Evolutionary conservation across 345 rosid genomes (phyloP).

Genomic region (Melaleuca alternifolia): DNA sequence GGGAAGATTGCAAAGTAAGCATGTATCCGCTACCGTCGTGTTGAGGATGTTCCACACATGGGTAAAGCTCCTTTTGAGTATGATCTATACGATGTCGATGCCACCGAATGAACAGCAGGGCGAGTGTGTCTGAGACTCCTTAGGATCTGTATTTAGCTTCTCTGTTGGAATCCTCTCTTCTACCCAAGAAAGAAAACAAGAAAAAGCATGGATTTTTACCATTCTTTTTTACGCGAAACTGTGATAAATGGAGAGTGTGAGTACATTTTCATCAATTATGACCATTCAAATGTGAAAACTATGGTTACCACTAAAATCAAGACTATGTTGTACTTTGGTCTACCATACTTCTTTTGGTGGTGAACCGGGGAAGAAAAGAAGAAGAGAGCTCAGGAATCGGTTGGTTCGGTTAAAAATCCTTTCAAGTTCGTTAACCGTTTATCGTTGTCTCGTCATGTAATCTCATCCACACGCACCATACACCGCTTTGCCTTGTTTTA

Average conservation of each 20-base stretch:
- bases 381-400: background rate
- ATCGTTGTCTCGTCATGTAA: background rate
- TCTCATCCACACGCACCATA: background rate
- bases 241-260: too few relatives aligned
- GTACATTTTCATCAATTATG: too few relatives aligned
- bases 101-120: background rate
- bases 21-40: background rate
- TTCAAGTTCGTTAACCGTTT: background rate
- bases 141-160: background rate
- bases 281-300: too few relatives aligned
- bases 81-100: background rate
- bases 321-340: too few relatives aligned
- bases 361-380: too few relatives aligned
- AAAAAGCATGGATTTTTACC: background rate
- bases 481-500: background rate
- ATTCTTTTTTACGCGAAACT: background rate
- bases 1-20: background rate
- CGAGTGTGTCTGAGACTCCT: background rate
- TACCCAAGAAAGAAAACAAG: background rate
- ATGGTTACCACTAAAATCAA: too few relatives aligned
- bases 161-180: background rate
- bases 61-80: background rate
- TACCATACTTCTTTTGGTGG: too few relatives aligned
- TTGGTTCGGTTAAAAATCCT: background rate
- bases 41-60: background rate